Evolutionary conservation across 2,329 filamentous ascomycete species (phyloP), one percentile per base, ranked within the genome.

Genomic region (Amauroascus verrucosus): DNA sequence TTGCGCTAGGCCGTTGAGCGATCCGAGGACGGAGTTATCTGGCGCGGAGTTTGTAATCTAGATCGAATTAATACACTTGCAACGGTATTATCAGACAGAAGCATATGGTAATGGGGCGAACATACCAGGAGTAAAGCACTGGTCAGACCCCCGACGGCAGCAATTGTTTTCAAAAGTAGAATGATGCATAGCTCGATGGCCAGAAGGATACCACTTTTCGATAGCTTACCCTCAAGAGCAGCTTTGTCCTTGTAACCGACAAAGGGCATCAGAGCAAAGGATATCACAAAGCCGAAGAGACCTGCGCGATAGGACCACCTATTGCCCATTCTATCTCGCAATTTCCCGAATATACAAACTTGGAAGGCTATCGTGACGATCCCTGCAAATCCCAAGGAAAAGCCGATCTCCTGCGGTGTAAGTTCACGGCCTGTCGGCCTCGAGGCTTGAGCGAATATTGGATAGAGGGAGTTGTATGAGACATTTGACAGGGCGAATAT

Each of bases 401-500:
- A 70, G 0, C 93, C 93, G 43, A 97, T 95, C 56, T 86, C 88
- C 54, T 82, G 78, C 0, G 91, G 88, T 0, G 78, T 78, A 2
- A 97, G 75, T 0, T 77, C 76, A 38, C 93, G 84, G 16, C 93
- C 93, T 0, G 83, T 84, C 0, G 93, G 93, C 0, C 82, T 76
- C 0, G 78, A 69, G 0, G 85, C 82, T 52, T 90, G 83, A 0
- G 85, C 87, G 62, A 97, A 98, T 51, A 97, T 91, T 0, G 93
- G 93, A 63, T 94, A 98, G 0, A 98, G 75, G 16, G 88, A 91
- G 70, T 95, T 96, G 77, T 90, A 98, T 2, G 88, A 89, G 59
- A 96, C 88, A 67, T 97, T 97, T 56, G 86, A 84, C 4, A 98
- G 77, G 63, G 96, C 90, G 65, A 97, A 98, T 48, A 97, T 84